Percentiles rank a stretch among this genome's conserved stretches.
Conservation (phyloP, 139 green algal species). For the Chlamydomonas urium region DNA sequence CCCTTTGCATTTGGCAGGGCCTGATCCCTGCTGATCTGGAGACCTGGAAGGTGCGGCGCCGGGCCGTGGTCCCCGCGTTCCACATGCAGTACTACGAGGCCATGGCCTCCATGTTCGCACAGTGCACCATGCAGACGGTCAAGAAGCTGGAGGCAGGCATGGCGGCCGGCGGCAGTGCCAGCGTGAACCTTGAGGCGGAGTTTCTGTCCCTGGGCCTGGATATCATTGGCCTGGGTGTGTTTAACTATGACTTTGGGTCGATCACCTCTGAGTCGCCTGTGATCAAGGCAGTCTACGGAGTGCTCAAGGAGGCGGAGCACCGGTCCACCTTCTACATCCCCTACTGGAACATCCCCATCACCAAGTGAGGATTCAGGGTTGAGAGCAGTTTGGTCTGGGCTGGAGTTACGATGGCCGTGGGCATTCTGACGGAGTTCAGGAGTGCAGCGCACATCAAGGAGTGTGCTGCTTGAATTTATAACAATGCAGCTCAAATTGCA, state of each 20-base stretch:
- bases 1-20: too few species aligned
- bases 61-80: slow-evolving; percentile 92
- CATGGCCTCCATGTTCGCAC: slow-evolving; percentile 83
- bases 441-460: too few species aligned
- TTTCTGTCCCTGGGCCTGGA: slow-evolving; percentile 94
- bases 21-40: slow-evolving; percentile 87
- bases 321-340: slow-evolving; percentile 98
- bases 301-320: slow-evolving; percentile 97
- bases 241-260: slow-evolving; percentile 98
- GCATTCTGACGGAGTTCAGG: too few species aligned
- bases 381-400: too few species aligned
- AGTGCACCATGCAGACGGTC: slow-evolving; percentile 58
- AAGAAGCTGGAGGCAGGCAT: slow-evolving; percentile 63
- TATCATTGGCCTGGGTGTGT: slow-evolving; percentile 98
- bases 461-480: too few species aligned
- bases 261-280: slow-evolving; percentile 91
- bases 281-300: slow-evolving; percentile 96
- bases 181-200: slow-evolving; percentile 93
- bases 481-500: too few species aligned
- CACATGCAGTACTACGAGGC: slow-evolving; percentile 91
- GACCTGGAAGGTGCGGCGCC: slow-evolving; percentile 65
- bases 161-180: background rate
- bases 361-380: slow-evolving; percentile 18
- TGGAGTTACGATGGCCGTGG: too few species aligned
- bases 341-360: slow-evolving; percentile 90